A percentile compares a stretch with the other conserved stretches of the same genome.
Evolutionary conservation across 2,329 filamentous ascomycete species (phyloP).

Genomic region (Cadophora sp.): DNA sequence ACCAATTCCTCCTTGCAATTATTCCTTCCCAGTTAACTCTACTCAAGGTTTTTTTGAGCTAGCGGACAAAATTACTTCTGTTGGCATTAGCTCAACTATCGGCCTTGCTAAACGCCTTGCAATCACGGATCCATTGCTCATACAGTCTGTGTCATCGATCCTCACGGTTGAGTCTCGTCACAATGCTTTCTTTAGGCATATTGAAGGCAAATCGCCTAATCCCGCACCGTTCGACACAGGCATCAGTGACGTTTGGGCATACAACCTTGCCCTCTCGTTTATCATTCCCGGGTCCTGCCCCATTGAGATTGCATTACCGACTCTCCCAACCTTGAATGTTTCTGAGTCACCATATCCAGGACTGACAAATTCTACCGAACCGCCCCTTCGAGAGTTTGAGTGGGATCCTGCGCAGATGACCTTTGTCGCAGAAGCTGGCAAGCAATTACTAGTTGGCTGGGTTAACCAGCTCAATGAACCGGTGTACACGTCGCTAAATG

Average conservation of each 20-base stretch:
- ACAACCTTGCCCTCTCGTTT: neutral
- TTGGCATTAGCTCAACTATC: neutral
- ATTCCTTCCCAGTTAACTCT: neutral
- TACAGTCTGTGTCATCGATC: neutral
- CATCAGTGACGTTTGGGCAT: neutral
- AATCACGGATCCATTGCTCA: neutral
- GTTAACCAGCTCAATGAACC: neutral
- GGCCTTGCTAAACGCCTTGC: neutral
- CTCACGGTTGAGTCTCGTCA: neutral
- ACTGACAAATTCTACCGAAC: too few relatives aligned
- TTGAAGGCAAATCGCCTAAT: neutral
- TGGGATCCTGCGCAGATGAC: neutral
- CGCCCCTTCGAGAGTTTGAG: neutral
- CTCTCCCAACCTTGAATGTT: neutral
- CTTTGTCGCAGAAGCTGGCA: neutral
- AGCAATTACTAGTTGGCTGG: neutral
- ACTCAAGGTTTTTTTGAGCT: neutral
- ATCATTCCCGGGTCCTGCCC: neutral
- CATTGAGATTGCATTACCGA: neutral
- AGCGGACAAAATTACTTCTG: neutral
- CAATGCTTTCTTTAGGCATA: neutral
- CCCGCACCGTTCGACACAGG: neutral
- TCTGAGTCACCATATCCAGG: neutral
- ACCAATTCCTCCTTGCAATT: neutral
- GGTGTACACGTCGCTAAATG: neutral